These are phyloP conservation scores for Plasmodium malariae DNA, from an alignment of 169 alveolate species.

Conservation along the genomic window DNA sequence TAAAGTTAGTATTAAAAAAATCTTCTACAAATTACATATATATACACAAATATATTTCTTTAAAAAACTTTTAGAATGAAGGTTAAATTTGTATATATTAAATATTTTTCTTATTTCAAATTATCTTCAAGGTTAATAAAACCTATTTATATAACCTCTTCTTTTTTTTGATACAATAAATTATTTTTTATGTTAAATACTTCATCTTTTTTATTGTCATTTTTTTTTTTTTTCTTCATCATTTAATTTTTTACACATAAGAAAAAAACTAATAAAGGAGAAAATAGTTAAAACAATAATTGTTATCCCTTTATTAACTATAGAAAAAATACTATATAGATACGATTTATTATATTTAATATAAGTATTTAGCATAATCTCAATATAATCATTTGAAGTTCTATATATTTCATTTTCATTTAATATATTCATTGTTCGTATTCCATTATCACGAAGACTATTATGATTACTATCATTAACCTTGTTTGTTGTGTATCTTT, in stretches of 20 bases:
- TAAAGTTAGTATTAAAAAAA: too few relatives aligned
- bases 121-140: slow-evolving; percentile 14
- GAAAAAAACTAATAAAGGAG: background rate
- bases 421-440: background rate
- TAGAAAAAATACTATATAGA: too few relatives aligned
- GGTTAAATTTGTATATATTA: background rate
- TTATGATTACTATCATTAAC: background rate
- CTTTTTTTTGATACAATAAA: background rate
- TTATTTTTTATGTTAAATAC: background rate
- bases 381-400: slow-evolving; percentile 8
- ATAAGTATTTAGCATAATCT: too few relatives aligned
- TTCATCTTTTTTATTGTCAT: background rate
- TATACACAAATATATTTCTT: background rate
- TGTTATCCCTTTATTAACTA: background rate
- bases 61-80: background rate
- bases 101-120: slow-evolving; percentile 9
- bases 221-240: background rate
- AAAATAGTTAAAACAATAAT: background rate
- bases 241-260: background rate
- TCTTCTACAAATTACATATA: too few relatives aligned
- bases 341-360: too few relatives aligned
- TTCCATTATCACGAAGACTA: background rate
- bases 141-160: slow-evolving; percentile 1
- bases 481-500: background rate
- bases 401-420: background rate